Base-by-base conservation (phyloP, 768 basidiomycete genomes). In the Guyanaporus albipodus region DNA sequence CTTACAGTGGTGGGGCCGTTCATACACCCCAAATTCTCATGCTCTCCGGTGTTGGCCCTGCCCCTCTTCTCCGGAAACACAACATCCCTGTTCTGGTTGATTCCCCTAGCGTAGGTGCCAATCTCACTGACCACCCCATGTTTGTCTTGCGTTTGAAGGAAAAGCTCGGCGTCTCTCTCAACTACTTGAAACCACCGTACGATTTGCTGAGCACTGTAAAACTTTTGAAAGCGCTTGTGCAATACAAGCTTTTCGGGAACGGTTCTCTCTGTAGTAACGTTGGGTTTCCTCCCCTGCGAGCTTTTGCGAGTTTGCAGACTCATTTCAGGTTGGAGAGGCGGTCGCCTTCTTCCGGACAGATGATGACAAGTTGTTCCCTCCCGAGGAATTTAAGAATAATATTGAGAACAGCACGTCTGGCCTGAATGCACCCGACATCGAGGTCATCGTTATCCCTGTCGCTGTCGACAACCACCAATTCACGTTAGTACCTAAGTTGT, bases 11-110 rank as follows among this genome's bases (percentile, higher is more conserved):
- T 24, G 82, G 82, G 0, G 74, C 83, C 3, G 61, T 86, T 7
- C 81, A 86, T 53, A 75, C 81, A 6, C 84, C 84, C 4, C 66
- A 85, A 70, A 75, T 87, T 41, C 71, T 87, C 12, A 74, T 85
- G 73, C 72, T 87, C 15, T 87, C 85, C n/a, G 91, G 91, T 11
- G 68, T 93, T 38, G 91, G 90, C 3, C 85, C 87, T 28, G 72
- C 73, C 2, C 69, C 70, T 1, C 73, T 85, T 11, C 71, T 91
- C 29, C 53, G 69, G 9, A 61, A 70, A 29, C 68, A 81, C 46
- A 64, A 66, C 6, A 82, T 93, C 19, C 69, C 77, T 0, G 65
- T 82, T 24, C 67, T 83, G 17, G 58, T 78, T 6, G 79, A 90
- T 54, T 75, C 85, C 2, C 83, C 85, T 0, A 81, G 82, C 10